Conservation (phyloP, 2,329 filamentous ascomycete genomes). For the Pseudomassariella vexata region DNA sequence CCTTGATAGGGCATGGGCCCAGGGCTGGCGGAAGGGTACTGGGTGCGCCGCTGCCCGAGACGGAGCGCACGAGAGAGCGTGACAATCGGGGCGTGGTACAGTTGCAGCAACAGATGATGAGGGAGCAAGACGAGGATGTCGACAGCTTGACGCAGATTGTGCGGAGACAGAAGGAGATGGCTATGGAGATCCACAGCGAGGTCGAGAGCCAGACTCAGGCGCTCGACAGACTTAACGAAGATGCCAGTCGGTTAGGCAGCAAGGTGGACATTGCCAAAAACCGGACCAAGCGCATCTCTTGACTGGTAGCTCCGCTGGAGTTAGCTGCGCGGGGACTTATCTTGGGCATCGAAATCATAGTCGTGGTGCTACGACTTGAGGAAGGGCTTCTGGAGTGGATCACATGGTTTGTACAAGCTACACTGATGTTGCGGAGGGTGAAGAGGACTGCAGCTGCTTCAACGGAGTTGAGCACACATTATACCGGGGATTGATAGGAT, state of each 20-base stretch:
- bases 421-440: constrained; percentile 9
- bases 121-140: constrained; percentile 69
- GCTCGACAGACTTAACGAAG: constrained; percentile 60
- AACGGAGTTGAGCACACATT: too few relatives aligned
- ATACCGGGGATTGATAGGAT: too few relatives aligned
- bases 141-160: constrained; percentile 64
- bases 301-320: constrained; percentile 9
- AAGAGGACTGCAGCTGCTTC: not conserved
- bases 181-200: constrained; percentile 69
- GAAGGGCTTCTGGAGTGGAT: constrained; percentile 12
- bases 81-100: constrained; percentile 71
- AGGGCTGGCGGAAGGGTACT: constrained; percentile 57
- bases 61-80: constrained; percentile 67
- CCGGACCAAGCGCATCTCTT: constrained; percentile 48
- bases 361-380: constrained; percentile 11
- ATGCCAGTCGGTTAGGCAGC: constrained; percentile 57
- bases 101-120: constrained; percentile 68
- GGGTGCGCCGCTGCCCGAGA: constrained; percentile 68
- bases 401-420: constrained; percentile 13
- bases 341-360: constrained; percentile 11
- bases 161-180: constrained; percentile 70
- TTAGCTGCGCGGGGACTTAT: constrained; percentile 10
- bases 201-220: constrained; percentile 66
- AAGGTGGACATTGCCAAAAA: constrained; percentile 74
- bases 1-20: constrained; percentile 36